Percentiles rank a stretch among this genome's conserved stretches.
phyloP scores from a whole-genome alignment of 768 basidiomycete species.

The Tylopilus vinaceipallidus region DNA sequence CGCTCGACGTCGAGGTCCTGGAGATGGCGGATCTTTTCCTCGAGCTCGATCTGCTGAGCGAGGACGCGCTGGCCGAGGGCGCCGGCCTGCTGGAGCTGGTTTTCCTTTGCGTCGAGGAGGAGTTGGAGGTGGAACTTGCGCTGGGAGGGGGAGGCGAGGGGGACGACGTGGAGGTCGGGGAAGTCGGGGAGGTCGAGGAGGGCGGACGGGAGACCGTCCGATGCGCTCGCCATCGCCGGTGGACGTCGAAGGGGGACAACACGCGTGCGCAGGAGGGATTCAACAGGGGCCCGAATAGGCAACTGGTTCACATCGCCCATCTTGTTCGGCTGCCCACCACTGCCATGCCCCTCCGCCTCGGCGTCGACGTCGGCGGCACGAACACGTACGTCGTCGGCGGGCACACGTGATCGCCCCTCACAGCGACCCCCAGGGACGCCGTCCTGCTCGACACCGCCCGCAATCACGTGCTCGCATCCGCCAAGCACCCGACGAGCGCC shows the following conservation, averaged over 20 bases:
- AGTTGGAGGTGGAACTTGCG: slow-evolving; percentile 60
- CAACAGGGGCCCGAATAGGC: too few relatives aligned
- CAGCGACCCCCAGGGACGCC: slow-evolving; percentile 28
- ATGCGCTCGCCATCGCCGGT: slow-evolving; percentile 39
- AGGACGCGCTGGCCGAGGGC: slow-evolving; percentile 93
- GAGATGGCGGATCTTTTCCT: slow-evolving; percentile 80
- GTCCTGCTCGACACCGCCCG: slow-evolving; percentile 22
- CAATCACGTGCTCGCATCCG: slow-evolving; percentile 25
- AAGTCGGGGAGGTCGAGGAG: slow-evolving; percentile 37
- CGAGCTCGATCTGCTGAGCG: slow-evolving; percentile 89
- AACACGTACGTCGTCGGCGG: slow-evolving; percentile 26
- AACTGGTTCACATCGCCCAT: too few relatives aligned
- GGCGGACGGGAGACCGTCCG: slow-evolving; percentile 33
- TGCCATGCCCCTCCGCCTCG: slow-evolving; percentile 20
- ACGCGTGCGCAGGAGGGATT: too few relatives aligned
- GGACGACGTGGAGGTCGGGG: slow-evolving; percentile 41
- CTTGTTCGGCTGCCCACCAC: slow-evolving; percentile 8
- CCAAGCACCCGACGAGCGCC: slow-evolving; percentile 54
- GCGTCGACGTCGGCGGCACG: slow-evolving; percentile 36
- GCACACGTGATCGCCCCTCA: too few relatives aligned
- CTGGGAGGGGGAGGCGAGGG: slow-evolving; percentile 53
- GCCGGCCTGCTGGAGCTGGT: slow-evolving; percentile 88
- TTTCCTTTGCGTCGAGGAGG: slow-evolving; percentile 87
- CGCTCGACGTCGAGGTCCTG: slow-evolving; percentile 69
- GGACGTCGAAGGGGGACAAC: too few relatives aligned